Percentiles rank a stretch among this genome's conserved stretches.
Evolutionary conservation across 1,284 basidiomycete species (phyloP).

Genomic region (Cutaneotrichosporon daszewskae): DNA sequence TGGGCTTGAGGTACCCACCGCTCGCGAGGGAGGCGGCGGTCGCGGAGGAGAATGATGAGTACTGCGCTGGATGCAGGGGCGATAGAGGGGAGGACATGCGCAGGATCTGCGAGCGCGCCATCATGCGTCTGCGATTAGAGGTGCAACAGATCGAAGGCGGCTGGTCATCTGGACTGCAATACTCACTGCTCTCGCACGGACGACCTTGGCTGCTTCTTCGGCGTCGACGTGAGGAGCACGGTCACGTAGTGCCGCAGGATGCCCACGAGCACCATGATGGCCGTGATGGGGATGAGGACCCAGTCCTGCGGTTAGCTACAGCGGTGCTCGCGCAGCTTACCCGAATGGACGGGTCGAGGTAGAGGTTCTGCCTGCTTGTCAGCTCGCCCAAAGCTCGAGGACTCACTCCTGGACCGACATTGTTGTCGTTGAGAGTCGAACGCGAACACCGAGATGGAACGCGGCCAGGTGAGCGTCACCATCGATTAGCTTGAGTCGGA

Average conservation of each 20-base stretch:
- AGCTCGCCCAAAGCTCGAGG: neutral
- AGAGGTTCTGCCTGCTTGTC: constrained; percentile 52
- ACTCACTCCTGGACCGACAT: constrained; percentile 13
- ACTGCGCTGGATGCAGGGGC: constrained; percentile 67
- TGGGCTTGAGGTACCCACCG: constrained; percentile 77
- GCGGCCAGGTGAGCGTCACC: no score
- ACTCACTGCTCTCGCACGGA: constrained; percentile 91
- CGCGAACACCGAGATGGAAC: no score
- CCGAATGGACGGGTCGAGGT: constrained; percentile 90
- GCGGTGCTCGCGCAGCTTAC: constrained; percentile 41
- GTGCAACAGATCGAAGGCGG: neutral
- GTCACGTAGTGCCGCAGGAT: constrained; percentile 91
- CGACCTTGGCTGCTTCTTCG: constrained; percentile 70
- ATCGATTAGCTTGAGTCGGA: no score
- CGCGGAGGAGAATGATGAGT: constrained; percentile 66
- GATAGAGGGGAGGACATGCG: constrained; percentile 72
- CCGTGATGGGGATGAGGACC: constrained; percentile 90
- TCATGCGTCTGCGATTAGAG: constrained; percentile 60
- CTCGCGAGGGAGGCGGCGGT: constrained; percentile 65
- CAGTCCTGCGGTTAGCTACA: constrained; percentile 45
- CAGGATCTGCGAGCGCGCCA: constrained; percentile 74
- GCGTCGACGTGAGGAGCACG: constrained; percentile 72
- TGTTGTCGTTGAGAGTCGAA: neutral
- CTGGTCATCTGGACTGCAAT: neutral
- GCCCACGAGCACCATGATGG: constrained; percentile 96